phyloP scores from a whole-genome alignment of 1,139 yeast genomes.

The Geotrichum citri-aurantii region DNA sequence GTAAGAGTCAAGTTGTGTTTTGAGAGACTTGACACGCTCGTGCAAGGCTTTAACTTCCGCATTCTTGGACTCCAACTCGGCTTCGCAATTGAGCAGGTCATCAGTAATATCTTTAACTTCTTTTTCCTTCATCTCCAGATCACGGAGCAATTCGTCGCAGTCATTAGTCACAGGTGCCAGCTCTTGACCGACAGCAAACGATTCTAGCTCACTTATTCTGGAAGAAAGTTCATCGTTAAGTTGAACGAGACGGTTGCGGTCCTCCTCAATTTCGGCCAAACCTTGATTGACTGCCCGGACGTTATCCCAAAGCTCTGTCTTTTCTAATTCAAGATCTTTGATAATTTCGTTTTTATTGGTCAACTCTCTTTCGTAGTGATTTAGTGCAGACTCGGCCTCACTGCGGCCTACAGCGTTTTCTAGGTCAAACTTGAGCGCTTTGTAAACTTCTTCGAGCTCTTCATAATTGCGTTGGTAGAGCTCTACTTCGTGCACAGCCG shows the following conservation, averaged over 20 bases:
- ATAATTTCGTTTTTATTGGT: neutral
- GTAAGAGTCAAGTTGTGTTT: neutral
- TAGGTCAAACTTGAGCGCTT: neutral
- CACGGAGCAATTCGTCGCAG: neutral
- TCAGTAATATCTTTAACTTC: neutral
- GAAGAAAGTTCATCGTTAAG: neutral
- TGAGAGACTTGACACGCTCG: conserved; percentile 6
- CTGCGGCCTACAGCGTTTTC: conserved; percentile 1
- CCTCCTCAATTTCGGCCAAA: conserved; percentile 4
- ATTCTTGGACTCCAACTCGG: conserved; percentile 9
- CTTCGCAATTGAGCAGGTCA: conserved; percentile 6
- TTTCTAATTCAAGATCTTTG: conserved; percentile 2
- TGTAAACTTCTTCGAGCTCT: neutral
- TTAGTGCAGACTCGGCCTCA: conserved; percentile 1
- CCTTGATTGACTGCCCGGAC: conserved; percentile 5
- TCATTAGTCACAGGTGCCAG: conserved; percentile 1
- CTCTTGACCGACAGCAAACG: neutral
- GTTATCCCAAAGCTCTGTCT: neutral
- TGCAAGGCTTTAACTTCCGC: conserved; percentile 8
- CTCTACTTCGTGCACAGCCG: neutral
- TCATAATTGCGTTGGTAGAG: conserved; percentile 1
- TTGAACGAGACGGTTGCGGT: neutral
- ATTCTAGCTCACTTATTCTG: neutral
- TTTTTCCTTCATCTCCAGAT: conserved; percentile 4
- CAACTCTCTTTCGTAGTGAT: neutral